phyloP scores from a whole-genome alignment of 768 basidiomycete genomes.

The Xerocomus potaroensis region DNA sequence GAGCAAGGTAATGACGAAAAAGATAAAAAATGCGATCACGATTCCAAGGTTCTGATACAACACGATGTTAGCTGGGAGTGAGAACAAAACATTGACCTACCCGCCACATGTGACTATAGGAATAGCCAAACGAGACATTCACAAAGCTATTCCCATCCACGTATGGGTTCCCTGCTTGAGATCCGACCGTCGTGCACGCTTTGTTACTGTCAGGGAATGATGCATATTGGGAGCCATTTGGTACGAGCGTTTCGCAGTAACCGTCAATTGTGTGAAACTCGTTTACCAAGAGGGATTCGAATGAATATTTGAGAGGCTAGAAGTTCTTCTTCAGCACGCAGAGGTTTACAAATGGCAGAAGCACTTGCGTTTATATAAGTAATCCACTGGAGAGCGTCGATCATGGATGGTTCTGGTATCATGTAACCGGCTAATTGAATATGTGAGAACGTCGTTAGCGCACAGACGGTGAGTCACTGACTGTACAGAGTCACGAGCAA shows the following conservation, averaged over 20 bases:
- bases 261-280: slow-evolving; percentile 75
- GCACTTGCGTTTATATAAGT: slow-evolving; percentile 52
- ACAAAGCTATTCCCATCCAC: slow-evolving; percentile 63
- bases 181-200: slow-evolving; percentile 70
- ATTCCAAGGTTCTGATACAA: slow-evolving; percentile 60
- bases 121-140: slow-evolving; percentile 39
- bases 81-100: slow-evolving; percentile 19
- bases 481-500: slow-evolving; percentile 52
- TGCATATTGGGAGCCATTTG: slow-evolving; percentile 60
- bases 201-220: slow-evolving; percentile 57
- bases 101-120: slow-evolving; percentile 46
- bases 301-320: slow-evolving; percentile 54
- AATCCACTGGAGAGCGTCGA: slow-evolving; percentile 66
- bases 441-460: background rate
- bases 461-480: background rate
- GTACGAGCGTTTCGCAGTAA: slow-evolving; percentile 53
- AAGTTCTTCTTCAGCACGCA: background rate
- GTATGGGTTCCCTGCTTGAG: slow-evolving; percentile 48
- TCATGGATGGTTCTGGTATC: slow-evolving; percentile 60
- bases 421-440: slow-evolving; percentile 41
- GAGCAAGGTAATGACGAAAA: slow-evolving; percentile 55
- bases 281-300: slow-evolving; percentile 73
- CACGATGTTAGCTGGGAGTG: background rate
- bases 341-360: slow-evolving; percentile 33
- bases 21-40: slow-evolving; percentile 56